phyloP scores from a whole-genome alignment of 1,139 yeast species.

The Candida anutae region DNA sequence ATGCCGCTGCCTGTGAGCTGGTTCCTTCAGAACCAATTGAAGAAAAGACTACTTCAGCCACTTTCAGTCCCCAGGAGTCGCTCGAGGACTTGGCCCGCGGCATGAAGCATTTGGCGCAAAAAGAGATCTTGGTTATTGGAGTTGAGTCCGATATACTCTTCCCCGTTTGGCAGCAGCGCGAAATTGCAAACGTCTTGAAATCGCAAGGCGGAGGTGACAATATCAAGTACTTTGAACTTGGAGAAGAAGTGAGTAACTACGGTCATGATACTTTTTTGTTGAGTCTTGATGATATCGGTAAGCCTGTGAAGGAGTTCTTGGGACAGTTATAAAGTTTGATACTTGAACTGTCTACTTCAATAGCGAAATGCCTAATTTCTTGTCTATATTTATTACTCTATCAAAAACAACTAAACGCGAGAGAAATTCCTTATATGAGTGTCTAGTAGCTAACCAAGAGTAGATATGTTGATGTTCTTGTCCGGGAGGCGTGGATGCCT shows the following conservation, averaged over 20 bases:
- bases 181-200: slow-evolving; percentile 57
- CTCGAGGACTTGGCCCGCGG: slow-evolving; percentile 59
- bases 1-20: slow-evolving; percentile 4
- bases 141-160: slow-evolving; percentile 87
- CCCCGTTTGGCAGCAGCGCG: slow-evolving; percentile 93
- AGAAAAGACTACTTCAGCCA: slow-evolving; percentile 31
- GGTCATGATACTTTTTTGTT: slow-evolving; percentile 89
- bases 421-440: no score
- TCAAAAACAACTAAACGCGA: no score
- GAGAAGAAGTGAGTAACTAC: slow-evolving; percentile 66
- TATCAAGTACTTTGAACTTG: slow-evolving; percentile 62
- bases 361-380: no score
- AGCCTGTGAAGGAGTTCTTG: slow-evolving; percentile 61
- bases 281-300: slow-evolving; percentile 73
- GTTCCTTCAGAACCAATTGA: slow-evolving; percentile 51
- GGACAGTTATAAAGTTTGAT: no score
- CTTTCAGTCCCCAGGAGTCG: slow-evolving; percentile 47
- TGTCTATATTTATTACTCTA: no score
- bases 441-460: no score
- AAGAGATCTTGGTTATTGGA: slow-evolving; percentile 72
- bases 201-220: slow-evolving; percentile 21
- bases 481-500: no score
- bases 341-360: no score
- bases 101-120: slow-evolving; percentile 51
- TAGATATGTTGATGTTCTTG: no score